phyloP scores from a whole-genome alignment of 176 grass and related monocot species.

The Raddia guianensis region DNA sequence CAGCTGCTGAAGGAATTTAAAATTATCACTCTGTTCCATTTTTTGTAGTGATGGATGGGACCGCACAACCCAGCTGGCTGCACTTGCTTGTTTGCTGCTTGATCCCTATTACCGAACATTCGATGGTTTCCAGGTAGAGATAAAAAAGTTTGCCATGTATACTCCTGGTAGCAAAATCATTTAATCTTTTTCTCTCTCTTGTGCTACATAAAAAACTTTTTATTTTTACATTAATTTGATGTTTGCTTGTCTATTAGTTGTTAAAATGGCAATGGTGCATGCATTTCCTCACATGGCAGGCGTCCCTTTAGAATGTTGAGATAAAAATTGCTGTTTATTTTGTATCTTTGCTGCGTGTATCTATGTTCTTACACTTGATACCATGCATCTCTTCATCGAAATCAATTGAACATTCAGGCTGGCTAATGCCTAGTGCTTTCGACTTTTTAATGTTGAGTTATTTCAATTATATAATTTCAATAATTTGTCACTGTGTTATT shows the following conservation, averaged over 20 bases:
- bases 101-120: conserved; percentile 98
- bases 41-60: conserved; percentile 96
- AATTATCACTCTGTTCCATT: conserved; percentile 5
- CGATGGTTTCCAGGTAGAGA: conserved; percentile 84
- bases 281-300: not conserved
- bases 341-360: conserved; percentile 2
- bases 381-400: not conserved
- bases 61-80: conserved; percentile 89
- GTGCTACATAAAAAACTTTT: conserved; percentile 14
- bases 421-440: not conserved
- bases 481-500: conserved; percentile 1
- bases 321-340: not conserved
- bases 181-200: conserved; percentile 7
- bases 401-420: not conserved
- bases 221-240: conserved; percentile 19
- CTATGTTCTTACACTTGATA: conserved; percentile 14
- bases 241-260: not conserved
- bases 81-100: conserved; percentile 87
- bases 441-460: conserved; percentile 21
- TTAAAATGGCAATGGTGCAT: conserved; percentile 5
- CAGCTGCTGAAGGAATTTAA: conserved; percentile 5
- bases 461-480: conserved; percentile 22
- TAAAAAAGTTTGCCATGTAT: conserved; percentile 1
- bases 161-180: not conserved
- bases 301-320: conserved; percentile 5